phyloP scores from a whole-genome alignment of 2,329 filamentous ascomycete genomes.

The Fusarium fujikuroi region DNA sequence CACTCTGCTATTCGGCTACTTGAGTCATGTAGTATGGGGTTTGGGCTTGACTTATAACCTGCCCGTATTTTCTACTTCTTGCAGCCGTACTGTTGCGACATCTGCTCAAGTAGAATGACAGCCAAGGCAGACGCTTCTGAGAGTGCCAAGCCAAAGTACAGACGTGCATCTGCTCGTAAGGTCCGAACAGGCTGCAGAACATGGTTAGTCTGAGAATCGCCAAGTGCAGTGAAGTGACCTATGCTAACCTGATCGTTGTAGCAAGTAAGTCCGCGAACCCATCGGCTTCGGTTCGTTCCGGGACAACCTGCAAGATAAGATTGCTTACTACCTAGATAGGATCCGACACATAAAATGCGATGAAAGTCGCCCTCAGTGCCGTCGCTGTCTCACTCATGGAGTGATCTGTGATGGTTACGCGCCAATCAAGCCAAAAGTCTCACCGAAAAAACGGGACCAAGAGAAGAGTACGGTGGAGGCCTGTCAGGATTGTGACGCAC shows the following conservation, averaged over 20 bases:
- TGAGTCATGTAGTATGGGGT: background rate
- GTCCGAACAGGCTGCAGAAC: background rate
- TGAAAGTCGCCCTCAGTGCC: background rate
- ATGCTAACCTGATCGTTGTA: background rate
- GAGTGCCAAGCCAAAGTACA: background rate
- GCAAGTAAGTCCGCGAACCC: background rate
- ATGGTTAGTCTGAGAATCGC: background rate
- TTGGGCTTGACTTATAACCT: background rate
- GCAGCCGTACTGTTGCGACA: background rate
- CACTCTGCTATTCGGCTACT: background rate
- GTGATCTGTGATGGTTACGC: background rate
- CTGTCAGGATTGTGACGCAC: background rate
- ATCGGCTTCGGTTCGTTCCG: background rate
- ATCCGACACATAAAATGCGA: background rate
- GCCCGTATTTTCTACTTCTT: background rate
- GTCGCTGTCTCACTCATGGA: background rate
- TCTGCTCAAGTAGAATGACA: background rate
- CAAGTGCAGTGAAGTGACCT: background rate
- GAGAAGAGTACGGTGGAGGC: background rate
- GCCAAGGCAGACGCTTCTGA: background rate
- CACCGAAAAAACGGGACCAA: background rate
- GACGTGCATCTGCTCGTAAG: background rate
- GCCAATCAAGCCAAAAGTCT: background rate
- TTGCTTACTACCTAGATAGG: background rate
- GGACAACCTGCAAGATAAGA: background rate